A percentile compares a stretch with the other conserved stretches of the same genome.
phyloP scores from a whole-genome alignment of 495 filamentous ascomycete genomes.

The Alectoria sarmentosa region DNA sequence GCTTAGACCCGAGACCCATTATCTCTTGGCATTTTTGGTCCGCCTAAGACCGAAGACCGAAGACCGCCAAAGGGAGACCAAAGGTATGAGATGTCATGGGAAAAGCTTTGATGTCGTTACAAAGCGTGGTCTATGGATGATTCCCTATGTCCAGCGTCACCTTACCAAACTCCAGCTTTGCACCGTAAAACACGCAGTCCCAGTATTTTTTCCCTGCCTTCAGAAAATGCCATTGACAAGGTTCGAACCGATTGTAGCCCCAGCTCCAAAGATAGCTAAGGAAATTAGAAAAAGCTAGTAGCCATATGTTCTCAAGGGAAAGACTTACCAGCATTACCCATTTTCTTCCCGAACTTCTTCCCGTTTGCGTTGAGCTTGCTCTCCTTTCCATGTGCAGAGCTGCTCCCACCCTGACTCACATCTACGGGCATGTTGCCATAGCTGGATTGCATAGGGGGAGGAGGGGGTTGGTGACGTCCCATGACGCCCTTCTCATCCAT shows the following conservation, averaged over 20 bases:
- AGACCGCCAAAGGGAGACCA: neutral
- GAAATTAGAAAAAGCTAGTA: slow-evolving; percentile 19
- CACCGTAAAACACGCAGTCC: neutral
- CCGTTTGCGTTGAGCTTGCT: slow-evolving; percentile 48
- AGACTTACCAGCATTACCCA: slow-evolving; percentile 48
- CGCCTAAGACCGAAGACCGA: neutral
- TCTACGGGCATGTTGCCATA: slow-evolving; percentile 50
- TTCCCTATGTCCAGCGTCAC: slow-evolving; percentile 11
- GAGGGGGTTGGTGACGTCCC: slow-evolving; percentile 16
- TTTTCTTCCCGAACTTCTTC: slow-evolving; percentile 52
- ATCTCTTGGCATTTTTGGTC: neutral
- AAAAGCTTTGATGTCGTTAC: slow-evolving; percentile 5
- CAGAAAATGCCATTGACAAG: slow-evolving; percentile 92
- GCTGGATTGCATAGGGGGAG: slow-evolving; percentile 34
- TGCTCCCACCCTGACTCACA: slow-evolving; percentile 41
- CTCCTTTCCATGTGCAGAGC: slow-evolving; percentile 24
- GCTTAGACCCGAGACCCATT: slow-evolving; percentile 8
- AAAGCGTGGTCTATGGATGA: slow-evolving; percentile 14
- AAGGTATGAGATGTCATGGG: neutral
- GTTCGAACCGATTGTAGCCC: slow-evolving; percentile 84
- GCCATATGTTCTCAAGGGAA: slow-evolving; percentile 6
- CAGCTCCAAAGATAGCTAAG: slow-evolving; percentile 66
- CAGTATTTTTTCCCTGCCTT: slow-evolving; percentile 17
- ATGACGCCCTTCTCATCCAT: slow-evolving; percentile 37
- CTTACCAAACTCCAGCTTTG: slow-evolving; percentile 8